phyloP scores from a whole-genome alignment of 1,284 basidiomycete genomes.

The Kalmanozyma brasiliensis region DNA sequence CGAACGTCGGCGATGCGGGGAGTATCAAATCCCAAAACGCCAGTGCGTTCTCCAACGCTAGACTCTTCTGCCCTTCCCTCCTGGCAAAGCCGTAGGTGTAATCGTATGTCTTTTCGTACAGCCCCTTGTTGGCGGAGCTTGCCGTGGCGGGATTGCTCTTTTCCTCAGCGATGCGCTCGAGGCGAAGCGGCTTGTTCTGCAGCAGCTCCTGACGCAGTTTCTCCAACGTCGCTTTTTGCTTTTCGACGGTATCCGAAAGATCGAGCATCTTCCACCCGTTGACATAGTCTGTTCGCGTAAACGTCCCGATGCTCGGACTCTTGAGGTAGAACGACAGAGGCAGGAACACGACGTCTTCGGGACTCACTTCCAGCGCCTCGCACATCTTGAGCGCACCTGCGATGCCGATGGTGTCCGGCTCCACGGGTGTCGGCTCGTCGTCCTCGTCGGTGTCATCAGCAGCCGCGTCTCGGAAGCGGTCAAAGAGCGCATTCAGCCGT shows the following conservation, averaged over 20 bases:
- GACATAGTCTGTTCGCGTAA: constrained; percentile 53
- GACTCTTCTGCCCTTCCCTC: constrained; percentile 74
- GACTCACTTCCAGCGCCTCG: constrained; percentile 55
- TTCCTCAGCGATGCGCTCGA: constrained; percentile 43
- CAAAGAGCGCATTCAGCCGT: constrained; percentile 76
- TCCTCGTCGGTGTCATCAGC: constrained; percentile 18
- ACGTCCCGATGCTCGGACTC: constrained; percentile 59
- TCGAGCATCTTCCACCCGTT: constrained; percentile 62
- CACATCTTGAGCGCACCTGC: constrained; percentile 62
- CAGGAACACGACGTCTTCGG: constrained; percentile 61
- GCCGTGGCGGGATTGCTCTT: constrained; percentile 38
- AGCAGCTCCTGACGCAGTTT: constrained; percentile 51
- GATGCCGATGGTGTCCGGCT: constrained; percentile 56
- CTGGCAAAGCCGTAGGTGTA: constrained; percentile 89
- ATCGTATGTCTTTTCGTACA: constrained; percentile 85
- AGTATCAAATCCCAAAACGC: constrained; percentile 88
- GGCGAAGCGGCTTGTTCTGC: constrained; percentile 46
- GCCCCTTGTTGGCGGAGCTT: constrained; percentile 40
- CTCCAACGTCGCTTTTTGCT: constrained; percentile 51
- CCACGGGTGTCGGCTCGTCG: constrained; percentile 29
- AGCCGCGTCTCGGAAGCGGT: constrained; percentile 70
- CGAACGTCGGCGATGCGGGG: constrained; percentile 79
- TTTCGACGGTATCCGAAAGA: constrained; percentile 49
- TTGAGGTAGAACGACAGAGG: constrained; percentile 65
- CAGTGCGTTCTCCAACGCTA: constrained; percentile 78